Percentiles rank a stretch among this genome's conserved stretches.
Evolutionary conservation across 2,329 filamentous ascomycete genomes (phyloP).

Genomic region (Pleomassaria siparia): DNA sequence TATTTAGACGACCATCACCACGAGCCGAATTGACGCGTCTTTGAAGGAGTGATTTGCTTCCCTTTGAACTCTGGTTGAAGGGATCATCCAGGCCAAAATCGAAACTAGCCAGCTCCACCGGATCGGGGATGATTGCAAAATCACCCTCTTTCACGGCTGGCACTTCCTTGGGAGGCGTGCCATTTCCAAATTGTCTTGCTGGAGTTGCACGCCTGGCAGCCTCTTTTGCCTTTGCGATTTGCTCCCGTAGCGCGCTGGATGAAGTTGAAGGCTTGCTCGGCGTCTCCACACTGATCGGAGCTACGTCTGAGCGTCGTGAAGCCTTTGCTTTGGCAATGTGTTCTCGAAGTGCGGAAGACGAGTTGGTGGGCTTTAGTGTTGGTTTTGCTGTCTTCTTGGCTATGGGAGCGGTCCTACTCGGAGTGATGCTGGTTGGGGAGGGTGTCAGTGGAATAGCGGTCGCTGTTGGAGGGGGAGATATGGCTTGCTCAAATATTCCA

Average conservation of each 20-base stretch:
- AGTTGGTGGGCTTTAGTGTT: slow-evolving; percentile 58
- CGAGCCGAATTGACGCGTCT: slow-evolving; percentile 73
- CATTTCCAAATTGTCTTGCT: slow-evolving; percentile 22
- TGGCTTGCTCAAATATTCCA: slow-evolving; percentile 38
- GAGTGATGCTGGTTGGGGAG: slow-evolving; percentile 16
- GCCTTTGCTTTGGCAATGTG: slow-evolving; percentile 93
- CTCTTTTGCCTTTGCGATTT: slow-evolving; percentile 84
- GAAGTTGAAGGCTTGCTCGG: slow-evolving; percentile 60
- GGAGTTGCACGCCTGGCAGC: slow-evolving; percentile 60
- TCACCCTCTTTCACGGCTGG: slow-evolving; percentile 17
- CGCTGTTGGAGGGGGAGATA: slow-evolving; percentile 27
- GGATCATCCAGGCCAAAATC: slow-evolving; percentile 67
- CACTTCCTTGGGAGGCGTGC: slow-evolving; percentile 29
- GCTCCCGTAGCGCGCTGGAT: slow-evolving; percentile 79
- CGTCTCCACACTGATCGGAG: slow-evolving; percentile 12
- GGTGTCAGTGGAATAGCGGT: slow-evolving; percentile 16
- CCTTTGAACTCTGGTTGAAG: slow-evolving; percentile 67
- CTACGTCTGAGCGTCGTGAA: slow-evolving; percentile 54
- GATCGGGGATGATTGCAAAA: slow-evolving; percentile 33
- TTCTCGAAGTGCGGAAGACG: slow-evolving; percentile 79
- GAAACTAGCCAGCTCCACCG: slow-evolving; percentile 45
- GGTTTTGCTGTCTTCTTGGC: slow-evolving; percentile 37
- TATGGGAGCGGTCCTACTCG: slow-evolving; percentile 14
- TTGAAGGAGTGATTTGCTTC: slow-evolving; percentile 67
- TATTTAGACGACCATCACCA: slow-evolving; percentile 79